Conservation (phyloP, 2,329 filamentous ascomycete species). For the Colletotrichum liaoningense region DNA sequence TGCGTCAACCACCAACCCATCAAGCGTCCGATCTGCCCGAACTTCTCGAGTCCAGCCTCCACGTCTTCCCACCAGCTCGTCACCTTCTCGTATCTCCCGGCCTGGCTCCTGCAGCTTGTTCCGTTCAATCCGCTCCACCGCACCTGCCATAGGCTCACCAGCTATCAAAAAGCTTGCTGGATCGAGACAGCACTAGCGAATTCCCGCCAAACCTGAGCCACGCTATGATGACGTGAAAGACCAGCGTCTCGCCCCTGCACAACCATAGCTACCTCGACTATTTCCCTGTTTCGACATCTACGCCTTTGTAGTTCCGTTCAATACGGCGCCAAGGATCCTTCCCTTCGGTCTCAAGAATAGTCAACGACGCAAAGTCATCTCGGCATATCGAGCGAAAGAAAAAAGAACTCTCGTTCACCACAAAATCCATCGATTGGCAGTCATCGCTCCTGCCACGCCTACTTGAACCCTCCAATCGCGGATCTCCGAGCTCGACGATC, state of each 20-base stretch:
- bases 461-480: constrained; percentile 6
- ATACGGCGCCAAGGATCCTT: constrained; percentile 1
- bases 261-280: constrained; percentile 20
- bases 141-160: not conserved
- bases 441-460: constrained; percentile 7
- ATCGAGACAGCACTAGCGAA: constrained; percentile 20
- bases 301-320: constrained; percentile 18
- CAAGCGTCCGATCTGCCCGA: constrained; percentile 9
- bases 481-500: not conserved
- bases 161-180: constrained; percentile 2
- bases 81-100: not conserved
- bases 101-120: constrained; percentile 9
- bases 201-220: constrained; percentile 22
- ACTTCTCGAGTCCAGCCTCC: not conserved
- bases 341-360: constrained; percentile 21
- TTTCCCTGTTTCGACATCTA: constrained; percentile 28
- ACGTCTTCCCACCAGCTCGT: not conserved
- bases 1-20: constrained; percentile 13
- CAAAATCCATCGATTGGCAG: not conserved
- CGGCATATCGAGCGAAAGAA: constrained; percentile 10
- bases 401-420: not conserved
- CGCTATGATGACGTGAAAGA: constrained; percentile 36
- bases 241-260: constrained; percentile 23
- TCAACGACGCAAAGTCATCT: constrained; percentile 1
- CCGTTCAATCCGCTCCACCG: constrained; percentile 17